phyloP scores from a whole-genome alignment of 106 monocot species.

The Posidonia australis region DNA sequence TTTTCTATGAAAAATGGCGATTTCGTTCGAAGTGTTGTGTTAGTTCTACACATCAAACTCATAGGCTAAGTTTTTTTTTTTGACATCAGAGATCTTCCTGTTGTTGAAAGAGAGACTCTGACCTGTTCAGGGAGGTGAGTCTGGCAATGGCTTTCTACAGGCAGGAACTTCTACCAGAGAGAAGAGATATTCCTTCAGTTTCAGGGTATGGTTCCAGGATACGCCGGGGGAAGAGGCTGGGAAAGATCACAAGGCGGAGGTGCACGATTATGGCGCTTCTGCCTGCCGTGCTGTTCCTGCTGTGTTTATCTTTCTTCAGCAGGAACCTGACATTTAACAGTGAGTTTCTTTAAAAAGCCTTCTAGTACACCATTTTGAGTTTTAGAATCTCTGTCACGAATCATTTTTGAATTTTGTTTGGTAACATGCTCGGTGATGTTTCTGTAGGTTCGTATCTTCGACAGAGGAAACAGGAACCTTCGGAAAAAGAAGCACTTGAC shows the following conservation, averaged over 20 bases:
- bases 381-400: background rate
- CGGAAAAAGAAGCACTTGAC: conserved; percentile 9
- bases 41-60: too few relatives aligned
- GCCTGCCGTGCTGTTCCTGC: conserved; percentile 12
- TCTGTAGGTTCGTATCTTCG: conserved; percentile 17
- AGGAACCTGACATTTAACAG: conserved; percentile 2
- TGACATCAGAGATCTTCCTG: background rate
- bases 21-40: too few relatives aligned
- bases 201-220: background rate
- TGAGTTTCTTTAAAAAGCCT: conserved; percentile 6
- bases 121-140: background rate
- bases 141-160: conserved; percentile 2
- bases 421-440: conserved; percentile 1
- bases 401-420: background rate
- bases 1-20: too few relatives aligned
- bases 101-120: background rate
- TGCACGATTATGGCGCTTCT: conserved; percentile 12
- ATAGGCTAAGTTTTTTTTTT: background rate
- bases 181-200: background rate
- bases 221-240: conserved; percentile 16
- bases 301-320: conserved; percentile 23
- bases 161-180: conserved; percentile 5
- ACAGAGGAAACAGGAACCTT: conserved; percentile 16
- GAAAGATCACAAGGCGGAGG: conserved; percentile 9
- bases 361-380: background rate